Conservation (phyloP, 2,329 filamentous ascomycete genomes). For the Apiospora sp. region DNA sequence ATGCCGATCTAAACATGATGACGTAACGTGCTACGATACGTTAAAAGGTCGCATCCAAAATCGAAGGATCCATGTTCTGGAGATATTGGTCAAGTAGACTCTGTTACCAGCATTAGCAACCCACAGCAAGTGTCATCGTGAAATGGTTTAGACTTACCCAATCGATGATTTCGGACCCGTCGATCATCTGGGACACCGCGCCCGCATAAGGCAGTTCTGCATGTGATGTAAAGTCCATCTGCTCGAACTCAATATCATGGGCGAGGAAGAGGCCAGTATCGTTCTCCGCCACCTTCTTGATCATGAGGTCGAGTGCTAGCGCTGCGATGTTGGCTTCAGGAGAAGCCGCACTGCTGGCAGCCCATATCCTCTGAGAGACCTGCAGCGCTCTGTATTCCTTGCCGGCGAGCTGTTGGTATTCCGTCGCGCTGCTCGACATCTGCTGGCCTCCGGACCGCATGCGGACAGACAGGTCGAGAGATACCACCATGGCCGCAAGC, state of each 20-base stretch:
- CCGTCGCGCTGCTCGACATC: not conserved
- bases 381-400: conserved; percentile 31
- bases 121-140: not conserved
- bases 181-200: not conserved
- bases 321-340: conserved; percentile 35
- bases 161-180: not conserved
- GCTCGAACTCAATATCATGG: too few species aligned
- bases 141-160: not conserved
- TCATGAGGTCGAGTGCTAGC: conserved; percentile 32
- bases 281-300: conserved; percentile 30
- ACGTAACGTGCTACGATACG: not conserved
- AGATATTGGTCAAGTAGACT: not conserved
- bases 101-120: not conserved
- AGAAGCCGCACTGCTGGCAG: conserved; percentile 17
- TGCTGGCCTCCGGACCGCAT: conserved; percentile 28
- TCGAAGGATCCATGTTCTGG: conserved; percentile 7
- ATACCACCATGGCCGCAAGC: conserved; percentile 60
- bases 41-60: not conserved
- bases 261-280: conserved; percentile 2
- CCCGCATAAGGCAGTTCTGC: not conserved
- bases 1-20: too few species aligned
- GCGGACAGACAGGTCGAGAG: conserved; percentile 44
- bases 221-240: not conserved
- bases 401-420: conserved; percentile 10
- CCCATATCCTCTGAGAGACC: conserved; percentile 36